Evolutionary conservation across 805 yeast species (phyloP).

Genomic region (Schizosaccharomyces octosporus): DNA sequence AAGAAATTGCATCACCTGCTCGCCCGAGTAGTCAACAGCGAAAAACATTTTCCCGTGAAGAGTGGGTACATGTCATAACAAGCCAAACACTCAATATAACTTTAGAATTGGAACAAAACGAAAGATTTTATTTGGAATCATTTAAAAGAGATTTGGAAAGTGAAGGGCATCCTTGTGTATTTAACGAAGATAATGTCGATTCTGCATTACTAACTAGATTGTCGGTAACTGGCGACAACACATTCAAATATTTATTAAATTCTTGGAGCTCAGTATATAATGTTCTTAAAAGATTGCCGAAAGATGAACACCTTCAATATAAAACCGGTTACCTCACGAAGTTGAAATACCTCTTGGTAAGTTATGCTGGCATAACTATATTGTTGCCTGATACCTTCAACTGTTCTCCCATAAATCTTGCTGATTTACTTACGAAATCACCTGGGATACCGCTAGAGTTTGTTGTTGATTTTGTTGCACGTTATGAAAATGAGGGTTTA

Average conservation of each 20-base stretch:
- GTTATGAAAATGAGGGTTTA: slow-evolving; percentile 43
- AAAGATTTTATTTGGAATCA: background rate
- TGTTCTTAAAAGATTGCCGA: slow-evolving; percentile 12
- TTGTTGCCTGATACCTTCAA: slow-evolving; percentile 10
- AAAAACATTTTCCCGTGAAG: background rate
- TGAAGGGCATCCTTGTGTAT: background rate
- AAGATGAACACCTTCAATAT: slow-evolving; percentile 10
- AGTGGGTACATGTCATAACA: background rate
- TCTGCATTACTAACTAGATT: background rate
- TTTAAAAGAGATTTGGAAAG: background rate
- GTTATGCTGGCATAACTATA: slow-evolving; percentile 20
- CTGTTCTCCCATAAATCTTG: slow-evolving; percentile 4
- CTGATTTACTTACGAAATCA: slow-evolving; percentile 5
- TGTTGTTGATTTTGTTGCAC: slow-evolving; percentile 28
- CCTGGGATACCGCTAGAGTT: slow-evolving; percentile 18
- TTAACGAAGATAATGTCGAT: background rate
- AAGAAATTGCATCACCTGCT: background rate
- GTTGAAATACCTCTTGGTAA: slow-evolving; percentile 20
- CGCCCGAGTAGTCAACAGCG: background rate
- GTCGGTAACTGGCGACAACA: background rate
- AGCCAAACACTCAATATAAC: background rate
- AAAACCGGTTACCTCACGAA: slow-evolving; percentile 21
- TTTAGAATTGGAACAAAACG: background rate
- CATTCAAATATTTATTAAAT: background rate
- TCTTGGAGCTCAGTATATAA: slow-evolving; percentile 9